These are phyloP conservation scores for Lichtheimia ornata DNA, from an alignment of 371 early-diverging fungal species.

Conservation along the genomic window DNA sequence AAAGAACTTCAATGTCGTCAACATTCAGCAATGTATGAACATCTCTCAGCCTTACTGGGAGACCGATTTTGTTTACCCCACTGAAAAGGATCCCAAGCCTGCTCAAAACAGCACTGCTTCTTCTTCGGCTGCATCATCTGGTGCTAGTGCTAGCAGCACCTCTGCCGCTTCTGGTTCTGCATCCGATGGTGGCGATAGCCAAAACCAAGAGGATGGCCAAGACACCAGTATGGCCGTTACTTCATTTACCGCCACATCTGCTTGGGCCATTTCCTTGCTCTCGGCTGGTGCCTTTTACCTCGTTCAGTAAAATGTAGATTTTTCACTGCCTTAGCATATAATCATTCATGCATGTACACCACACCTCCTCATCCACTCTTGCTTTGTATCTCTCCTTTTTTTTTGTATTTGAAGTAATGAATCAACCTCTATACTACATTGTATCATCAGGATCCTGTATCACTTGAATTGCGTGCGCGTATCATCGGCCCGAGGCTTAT, in stretches of 20 bases:
- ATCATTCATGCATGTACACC: no score
- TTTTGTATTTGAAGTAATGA: no score
- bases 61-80: conserved; percentile 36
- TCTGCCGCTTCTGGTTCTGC: conserved; percentile 4
- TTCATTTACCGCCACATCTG: no score
- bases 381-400: no score
- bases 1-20: conserved; percentile 41
- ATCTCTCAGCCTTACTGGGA: conserved; percentile 56
- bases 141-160: conserved; percentile 2
- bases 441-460: no score
- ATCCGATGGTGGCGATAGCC: no score
- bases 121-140: conserved; percentile 14
- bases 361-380: no score
- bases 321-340: neutral
- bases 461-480: no score
- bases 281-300: neutral
- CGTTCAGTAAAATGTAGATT: conserved; percentile 2
- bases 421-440: no score
- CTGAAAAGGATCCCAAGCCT: conserved; percentile 7
- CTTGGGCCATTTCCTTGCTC: neutral
- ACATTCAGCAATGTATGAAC: conserved; percentile 53
- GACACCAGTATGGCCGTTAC: no score
- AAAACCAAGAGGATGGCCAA: no score
- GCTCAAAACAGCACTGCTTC: conserved; percentile 16
- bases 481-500: no score